These are phyloP conservation scores for Starmera quercuum DNA, from an alignment of 805 yeast genomes.

Conservation along the genomic window DNA sequence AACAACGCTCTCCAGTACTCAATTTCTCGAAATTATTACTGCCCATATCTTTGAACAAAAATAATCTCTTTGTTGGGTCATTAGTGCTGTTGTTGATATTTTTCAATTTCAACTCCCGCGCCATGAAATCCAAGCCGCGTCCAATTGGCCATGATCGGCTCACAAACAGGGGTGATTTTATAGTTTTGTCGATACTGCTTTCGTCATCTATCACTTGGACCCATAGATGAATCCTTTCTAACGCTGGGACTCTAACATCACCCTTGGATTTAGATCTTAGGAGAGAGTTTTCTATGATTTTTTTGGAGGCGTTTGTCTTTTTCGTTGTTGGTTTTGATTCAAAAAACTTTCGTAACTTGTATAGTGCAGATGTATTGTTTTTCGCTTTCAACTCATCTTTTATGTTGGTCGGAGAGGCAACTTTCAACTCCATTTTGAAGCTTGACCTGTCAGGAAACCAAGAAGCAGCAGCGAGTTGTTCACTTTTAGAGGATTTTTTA, in stretches of 20 bases:
- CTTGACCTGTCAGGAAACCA: constrained; percentile 19
- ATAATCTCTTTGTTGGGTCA: constrained; percentile 12
- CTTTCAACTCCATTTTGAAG: constrained; percentile 11
- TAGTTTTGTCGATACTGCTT: constrained; percentile 12
- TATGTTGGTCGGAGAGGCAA: constrained; percentile 10
- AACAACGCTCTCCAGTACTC: constrained; percentile 13
- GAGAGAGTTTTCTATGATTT: constrained; percentile 12
- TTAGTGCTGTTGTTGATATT: constrained; percentile 17
- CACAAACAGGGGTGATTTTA: constrained; percentile 12
- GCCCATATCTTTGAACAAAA: constrained; percentile 11
- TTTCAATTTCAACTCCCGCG: constrained; percentile 10
- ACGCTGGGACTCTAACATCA: constrained; percentile 10
- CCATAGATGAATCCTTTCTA: constrained; percentile 16
- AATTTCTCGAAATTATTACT: constrained; percentile 8
- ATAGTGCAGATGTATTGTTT: constrained; percentile 8
- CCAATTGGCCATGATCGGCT: constrained; percentile 21
- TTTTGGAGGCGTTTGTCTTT: constrained; percentile 10
- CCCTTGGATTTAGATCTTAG: constrained; percentile 18
- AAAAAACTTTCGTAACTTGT: constrained; percentile 15
- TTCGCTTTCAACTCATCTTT: constrained; percentile 1
- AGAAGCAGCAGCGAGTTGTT: too few relatives aligned
- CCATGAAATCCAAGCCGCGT: constrained; percentile 17
- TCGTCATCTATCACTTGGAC: constrained; percentile 18
- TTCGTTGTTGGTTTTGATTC: constrained; percentile 3
- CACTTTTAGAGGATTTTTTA: not conserved